Conservation (phyloP, 2,329 filamentous ascomycete species). For the Trichoderma hamatum region DNA sequence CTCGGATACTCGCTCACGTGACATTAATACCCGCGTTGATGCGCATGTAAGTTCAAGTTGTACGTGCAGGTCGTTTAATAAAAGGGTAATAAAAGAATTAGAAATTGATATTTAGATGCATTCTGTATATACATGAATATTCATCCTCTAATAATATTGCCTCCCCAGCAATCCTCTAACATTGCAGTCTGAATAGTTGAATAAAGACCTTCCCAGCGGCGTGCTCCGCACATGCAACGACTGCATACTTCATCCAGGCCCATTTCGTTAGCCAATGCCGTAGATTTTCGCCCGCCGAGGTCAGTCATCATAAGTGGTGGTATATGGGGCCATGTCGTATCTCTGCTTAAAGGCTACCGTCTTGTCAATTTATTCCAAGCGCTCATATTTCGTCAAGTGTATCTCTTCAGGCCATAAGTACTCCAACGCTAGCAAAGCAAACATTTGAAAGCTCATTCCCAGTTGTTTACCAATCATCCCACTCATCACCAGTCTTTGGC, state of each 20-base stretch:
- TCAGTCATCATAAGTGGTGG: constrained; percentile 13
- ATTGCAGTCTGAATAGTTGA: background rate
- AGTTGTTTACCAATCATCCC: constrained; percentile 65
- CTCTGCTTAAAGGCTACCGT: constrained; percentile 9
- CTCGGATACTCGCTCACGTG: constrained; percentile 47
- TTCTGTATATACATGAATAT: constrained; percentile 29
- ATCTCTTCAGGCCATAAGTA: constrained; percentile 32
- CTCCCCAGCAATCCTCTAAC: background rate
- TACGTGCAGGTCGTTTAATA: background rate
- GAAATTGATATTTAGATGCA: constrained; percentile 1
- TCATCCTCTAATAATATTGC: constrained; percentile 25
- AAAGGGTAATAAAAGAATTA: background rate
- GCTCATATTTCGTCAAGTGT: constrained; percentile 29
- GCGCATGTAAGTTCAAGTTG: background rate
- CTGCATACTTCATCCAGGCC: background rate
- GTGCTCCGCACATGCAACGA: background rate
- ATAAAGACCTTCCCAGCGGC: background rate
- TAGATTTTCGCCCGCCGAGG: background rate
- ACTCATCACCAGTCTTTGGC: constrained; percentile 58
- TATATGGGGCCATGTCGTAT: constrained; percentile 1
- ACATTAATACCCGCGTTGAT: constrained; percentile 27
- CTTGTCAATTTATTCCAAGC: constrained; percentile 33
- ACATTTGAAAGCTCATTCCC: background rate
- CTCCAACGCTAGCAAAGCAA: constrained; percentile 24
- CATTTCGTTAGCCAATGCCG: background rate